Conservation (phyloP, 2,329 filamentous ascomycete genomes). For the Furcasterigmium sp. region DNA sequence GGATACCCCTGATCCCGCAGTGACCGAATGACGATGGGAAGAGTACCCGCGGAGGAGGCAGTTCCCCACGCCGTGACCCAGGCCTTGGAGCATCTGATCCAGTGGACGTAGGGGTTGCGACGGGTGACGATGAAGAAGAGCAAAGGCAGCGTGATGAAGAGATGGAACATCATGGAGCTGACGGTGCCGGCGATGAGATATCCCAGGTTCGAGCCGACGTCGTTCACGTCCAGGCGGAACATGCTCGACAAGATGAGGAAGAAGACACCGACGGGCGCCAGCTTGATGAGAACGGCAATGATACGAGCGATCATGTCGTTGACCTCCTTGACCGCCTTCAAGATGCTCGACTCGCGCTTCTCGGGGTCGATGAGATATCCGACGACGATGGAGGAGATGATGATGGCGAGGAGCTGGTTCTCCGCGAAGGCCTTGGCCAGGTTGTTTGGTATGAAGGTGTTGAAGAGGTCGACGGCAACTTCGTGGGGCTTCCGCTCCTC, state of each 20-base stretch:
- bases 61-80: conserved; percentile 52
- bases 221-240: conserved; percentile 39
- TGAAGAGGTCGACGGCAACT: conserved; percentile 42
- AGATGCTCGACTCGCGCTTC: conserved; percentile 26
- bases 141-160: conserved; percentile 39
- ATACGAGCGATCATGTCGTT: conserved; percentile 40
- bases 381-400: conserved; percentile 39
- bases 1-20: conserved; percentile 30
- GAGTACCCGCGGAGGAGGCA: conserved; percentile 45
- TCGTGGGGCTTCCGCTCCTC: conserved; percentile 28
- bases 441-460: conserved; percentile 44
- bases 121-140: conserved; percentile 34
- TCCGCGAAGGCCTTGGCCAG: conserved; percentile 39
- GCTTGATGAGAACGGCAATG: conserved; percentile 41
- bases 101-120: conserved; percentile 41
- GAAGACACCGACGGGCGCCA: conserved; percentile 47
- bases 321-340: conserved; percentile 39
- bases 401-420: conserved; percentile 39
- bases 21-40: conserved; percentile 41
- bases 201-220: conserved; percentile 43
- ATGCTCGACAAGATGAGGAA: conserved; percentile 48
- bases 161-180: conserved; percentile 39
- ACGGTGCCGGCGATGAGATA: conserved; percentile 42
- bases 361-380: conserved; percentile 36
- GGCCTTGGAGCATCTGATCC: conserved; percentile 42